Percentiles rank a stretch among this genome's conserved stretches.
These are phyloP conservation scores for Picochlorum costavermella DNA, from an alignment of 139 green algal genomes.

Conservation along the genomic window DNA sequence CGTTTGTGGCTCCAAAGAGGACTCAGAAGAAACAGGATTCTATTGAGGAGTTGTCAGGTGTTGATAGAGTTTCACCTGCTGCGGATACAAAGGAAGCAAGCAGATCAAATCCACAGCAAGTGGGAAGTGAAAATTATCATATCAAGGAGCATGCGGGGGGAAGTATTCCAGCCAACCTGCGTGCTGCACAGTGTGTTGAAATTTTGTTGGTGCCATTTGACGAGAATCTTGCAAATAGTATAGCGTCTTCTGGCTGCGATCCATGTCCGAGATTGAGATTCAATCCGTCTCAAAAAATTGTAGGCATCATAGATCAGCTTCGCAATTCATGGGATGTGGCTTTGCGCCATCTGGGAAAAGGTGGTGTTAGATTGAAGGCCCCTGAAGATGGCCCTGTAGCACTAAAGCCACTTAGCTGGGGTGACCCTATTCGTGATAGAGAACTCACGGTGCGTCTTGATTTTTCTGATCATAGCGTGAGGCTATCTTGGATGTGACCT, in stretches of 20 bases:
- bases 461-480: neutral
- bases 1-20: neutral
- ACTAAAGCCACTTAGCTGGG: neutral
- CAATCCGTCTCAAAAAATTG: neutral
- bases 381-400: neutral
- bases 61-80: no score
- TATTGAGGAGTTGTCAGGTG: no score
- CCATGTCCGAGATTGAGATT: neutral
- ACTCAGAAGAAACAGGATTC: no score
- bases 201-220: constrained; percentile 2
- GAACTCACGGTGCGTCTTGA: neutral
- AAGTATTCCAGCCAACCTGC: neutral
- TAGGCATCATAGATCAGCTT: neutral
- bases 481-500: neutral
- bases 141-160: no score
- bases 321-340: neutral
- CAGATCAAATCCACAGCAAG: no score
- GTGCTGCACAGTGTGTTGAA: neutral
- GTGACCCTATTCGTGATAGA: neutral
- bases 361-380: neutral
- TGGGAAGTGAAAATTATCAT: no score
- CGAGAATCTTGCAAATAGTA: neutral
- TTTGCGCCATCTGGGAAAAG: neutral
- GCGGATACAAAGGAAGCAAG: no score
- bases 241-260: neutral